Evolutionary conservation across 768 basidiomycete genomes (phyloP).

Genomic region (Strobilomyces dryophilus): DNA sequence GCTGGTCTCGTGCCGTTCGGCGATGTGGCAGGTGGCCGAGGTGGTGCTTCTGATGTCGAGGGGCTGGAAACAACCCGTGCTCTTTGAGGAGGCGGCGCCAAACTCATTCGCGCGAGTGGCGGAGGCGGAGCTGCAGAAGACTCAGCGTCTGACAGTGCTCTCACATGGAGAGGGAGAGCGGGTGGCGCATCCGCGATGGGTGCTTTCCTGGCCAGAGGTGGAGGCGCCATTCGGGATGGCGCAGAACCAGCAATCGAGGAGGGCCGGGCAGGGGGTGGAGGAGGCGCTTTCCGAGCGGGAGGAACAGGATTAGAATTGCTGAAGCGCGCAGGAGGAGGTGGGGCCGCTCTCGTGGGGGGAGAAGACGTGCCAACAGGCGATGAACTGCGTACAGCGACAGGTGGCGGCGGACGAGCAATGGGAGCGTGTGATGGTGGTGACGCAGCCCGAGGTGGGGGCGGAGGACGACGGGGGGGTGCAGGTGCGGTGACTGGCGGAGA

Average conservation of each 20-base stretch:
- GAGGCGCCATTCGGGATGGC: constrained; percentile 33
- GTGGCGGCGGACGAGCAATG: constrained; percentile 24
- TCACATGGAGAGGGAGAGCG: constrained; percentile 36
- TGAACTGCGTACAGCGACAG: constrained; percentile 26
- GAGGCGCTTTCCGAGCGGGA: constrained; percentile 35
- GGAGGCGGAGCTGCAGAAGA: constrained; percentile 32
- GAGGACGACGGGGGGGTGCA: constrained; percentile 28
- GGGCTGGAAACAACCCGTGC: constrained; percentile 26
- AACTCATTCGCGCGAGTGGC: constrained; percentile 24
- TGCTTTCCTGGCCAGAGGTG: constrained; percentile 40
- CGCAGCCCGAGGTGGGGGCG: constrained; percentile 29
- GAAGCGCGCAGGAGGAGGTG: constrained; percentile 28
- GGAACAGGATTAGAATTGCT: constrained; percentile 12
- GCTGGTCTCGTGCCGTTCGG: constrained; percentile 32
- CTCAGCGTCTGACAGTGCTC: constrained; percentile 42
- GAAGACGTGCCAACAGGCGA: constrained; percentile 17
- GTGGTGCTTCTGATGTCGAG: constrained; percentile 15
- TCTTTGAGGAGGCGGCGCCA: constrained; percentile 22
- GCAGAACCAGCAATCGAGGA: constrained; percentile 30
- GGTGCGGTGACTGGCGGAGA: constrained; percentile 22
- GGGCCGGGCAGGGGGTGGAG: constrained; percentile 44
- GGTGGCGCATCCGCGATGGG: constrained; percentile 26
- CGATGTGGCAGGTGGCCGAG: constrained; percentile 7
- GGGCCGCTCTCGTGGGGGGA: constrained; percentile 12
- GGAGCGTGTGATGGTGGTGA: constrained; percentile 27